Percentiles rank a stretch among this genome's conserved stretches.
Evolutionary conservation across 1,139 yeast species (phyloP).

Genomic region (Kodamaea suecica): DNA sequence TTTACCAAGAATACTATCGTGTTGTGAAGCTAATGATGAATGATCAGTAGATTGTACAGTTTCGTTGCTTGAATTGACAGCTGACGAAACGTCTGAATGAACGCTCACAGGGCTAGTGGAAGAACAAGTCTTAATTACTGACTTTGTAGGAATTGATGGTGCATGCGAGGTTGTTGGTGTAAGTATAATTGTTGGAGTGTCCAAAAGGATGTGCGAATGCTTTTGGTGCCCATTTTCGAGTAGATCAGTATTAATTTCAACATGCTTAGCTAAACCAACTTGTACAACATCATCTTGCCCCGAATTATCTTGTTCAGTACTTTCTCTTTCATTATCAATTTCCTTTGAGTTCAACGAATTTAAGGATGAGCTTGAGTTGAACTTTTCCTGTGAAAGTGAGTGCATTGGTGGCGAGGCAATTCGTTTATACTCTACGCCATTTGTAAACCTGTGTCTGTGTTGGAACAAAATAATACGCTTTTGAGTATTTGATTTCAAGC

Average conservation of each 20-base stretch:
- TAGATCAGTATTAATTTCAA: background rate
- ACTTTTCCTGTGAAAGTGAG: slow-evolving; percentile 7
- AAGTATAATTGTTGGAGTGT: slow-evolving; percentile 1
- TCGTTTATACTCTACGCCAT: slow-evolving; percentile 11
- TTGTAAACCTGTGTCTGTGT: slow-evolving; percentile 12
- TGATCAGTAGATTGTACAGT: slow-evolving; percentile 35
- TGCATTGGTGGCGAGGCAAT: slow-evolving; percentile 10
- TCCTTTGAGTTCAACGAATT: background rate
- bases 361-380: slow-evolving; percentile 4
- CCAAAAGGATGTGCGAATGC: background rate
- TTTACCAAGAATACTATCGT: slow-evolving; percentile 14
- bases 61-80: slow-evolving; percentile 29
- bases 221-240: background rate
- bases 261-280: background rate
- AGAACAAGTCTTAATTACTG: slow-evolving; percentile 3
- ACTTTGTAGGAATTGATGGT: background rate
- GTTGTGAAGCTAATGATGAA: slow-evolving; percentile 27
- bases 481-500: slow-evolving; percentile 24
- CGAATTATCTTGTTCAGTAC: background rate
- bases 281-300: too few species aligned
- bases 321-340: background rate
- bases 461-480: slow-evolving; percentile 12
- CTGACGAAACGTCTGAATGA: slow-evolving; percentile 28
- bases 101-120: slow-evolving; percentile 30
- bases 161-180: slow-evolving; percentile 1